Conservation (phyloP, 208 protist species). For the Acanthamoeba quina region DNA sequence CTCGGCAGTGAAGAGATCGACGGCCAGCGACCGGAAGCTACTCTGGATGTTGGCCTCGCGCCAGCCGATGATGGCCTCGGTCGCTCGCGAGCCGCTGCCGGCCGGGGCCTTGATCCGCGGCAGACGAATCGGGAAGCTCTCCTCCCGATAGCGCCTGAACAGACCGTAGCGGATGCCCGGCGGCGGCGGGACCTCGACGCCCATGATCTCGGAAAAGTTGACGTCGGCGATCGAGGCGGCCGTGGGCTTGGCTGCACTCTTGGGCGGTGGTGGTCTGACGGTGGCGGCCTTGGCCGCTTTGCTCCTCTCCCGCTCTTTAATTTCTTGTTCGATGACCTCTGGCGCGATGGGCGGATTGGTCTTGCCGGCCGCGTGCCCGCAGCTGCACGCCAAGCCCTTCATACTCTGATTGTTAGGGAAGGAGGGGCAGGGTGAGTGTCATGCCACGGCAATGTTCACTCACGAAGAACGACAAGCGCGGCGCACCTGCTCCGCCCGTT, state of each 20-base stretch:
- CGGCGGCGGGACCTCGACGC: neutral
- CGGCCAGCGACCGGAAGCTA: neutral
- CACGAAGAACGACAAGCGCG: neutral
- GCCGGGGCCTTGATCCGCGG: neutral
- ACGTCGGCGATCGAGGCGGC: neutral
- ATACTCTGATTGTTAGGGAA: neutral
- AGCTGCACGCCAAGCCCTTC: neutral
- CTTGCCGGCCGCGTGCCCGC: neutral
- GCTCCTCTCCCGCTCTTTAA: neutral
- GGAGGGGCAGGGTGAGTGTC: neutral
- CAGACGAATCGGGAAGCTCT: neutral
- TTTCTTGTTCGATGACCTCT: neutral
- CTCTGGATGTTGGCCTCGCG: neutral
- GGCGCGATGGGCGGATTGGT: neutral
- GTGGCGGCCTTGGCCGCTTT: neutral
- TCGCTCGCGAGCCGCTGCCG: neutral
- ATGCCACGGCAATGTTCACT: neutral
- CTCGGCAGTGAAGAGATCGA: neutral
- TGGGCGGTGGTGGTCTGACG: neutral
- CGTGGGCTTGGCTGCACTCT: neutral
- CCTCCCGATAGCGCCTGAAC: constrained; percentile 1
- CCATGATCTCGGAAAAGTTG: neutral
- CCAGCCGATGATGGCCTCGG: neutral
- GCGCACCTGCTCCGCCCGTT: too few relatives aligned
- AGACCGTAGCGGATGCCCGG: neutral